Base-by-base conservation (phyloP, 176 grass and related monocot genomes). In the Raddia guianensis region DNA sequence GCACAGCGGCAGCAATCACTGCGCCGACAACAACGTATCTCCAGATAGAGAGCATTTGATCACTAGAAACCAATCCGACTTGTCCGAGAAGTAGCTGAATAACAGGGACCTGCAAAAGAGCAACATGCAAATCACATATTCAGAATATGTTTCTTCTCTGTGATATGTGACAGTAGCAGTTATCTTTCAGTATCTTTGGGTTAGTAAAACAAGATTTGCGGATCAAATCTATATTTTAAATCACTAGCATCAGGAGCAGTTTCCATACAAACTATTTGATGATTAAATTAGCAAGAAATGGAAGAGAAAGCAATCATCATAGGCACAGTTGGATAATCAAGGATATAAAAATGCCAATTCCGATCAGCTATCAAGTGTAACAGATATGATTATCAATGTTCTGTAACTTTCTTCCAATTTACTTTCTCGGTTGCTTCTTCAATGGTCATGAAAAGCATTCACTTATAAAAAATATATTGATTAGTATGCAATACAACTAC, bases 31-130 rank as follows among this genome's bases (percentile, higher is more conserved):
- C 92, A 70, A 98, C 96, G 12, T 98, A 98, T 93, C 96, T 95
- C 96, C 92, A 98, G 66, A 98, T 95, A 0, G 96, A 98, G 61
- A 98, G 86, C 96, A 95, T 98, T 86, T 98, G 92, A 6, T 93
- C 88, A 9, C 96, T 75, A 3, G 96, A 91, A 33, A 98, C 90
- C 70, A 98, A 72, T 63, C 96, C 96, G 42, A 93, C 82, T 90
- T 98, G 96, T 57, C 96, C 96, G 46, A 98, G 54, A 57, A 98
- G 72, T 8, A 98, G 75, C 81, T 98, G 96, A 79, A 98, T 91
- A 44, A 98, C 96, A 71, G 96, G 96, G 45, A 95, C 96, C 96
- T 98, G 75, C 44, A 91, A 78, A 73, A 75, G 55, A 79, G 88
- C 75, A 63, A 48, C 70, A 71, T 64, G 56, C 10, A 76, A 57